Base-by-base conservation (phyloP, 2,329 filamentous ascomycete genomes). In the Fusarium nelsonii region DNA sequence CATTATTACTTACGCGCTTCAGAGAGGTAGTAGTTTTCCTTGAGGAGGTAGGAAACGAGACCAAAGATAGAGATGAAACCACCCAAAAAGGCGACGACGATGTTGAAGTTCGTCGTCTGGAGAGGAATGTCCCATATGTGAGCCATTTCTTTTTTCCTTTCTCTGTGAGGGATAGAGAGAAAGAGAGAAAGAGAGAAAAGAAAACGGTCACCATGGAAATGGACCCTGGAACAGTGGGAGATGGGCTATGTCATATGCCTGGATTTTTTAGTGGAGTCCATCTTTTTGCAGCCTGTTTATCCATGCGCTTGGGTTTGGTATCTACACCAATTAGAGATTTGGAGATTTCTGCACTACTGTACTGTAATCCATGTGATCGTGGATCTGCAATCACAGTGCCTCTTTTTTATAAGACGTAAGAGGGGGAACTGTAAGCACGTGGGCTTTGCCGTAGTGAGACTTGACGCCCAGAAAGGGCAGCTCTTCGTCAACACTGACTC, bases 31-130 rank as follows among this genome's bases (percentile, higher is more conserved):
- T 92, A 95, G 60, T 89, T 91, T 81, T 97, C 94, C 77, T 97
- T 97, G 76, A 92, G 85, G 18, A 97, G 85, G 76, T 94, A 97
- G 1, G 93, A 97, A 1, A 97, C 93, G 43, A 97, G 82, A 5
- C 93, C 94, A 75, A 97, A 97, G n/a, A 97, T 72, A 0, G 92
- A 93, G 65, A 97, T 90, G 81, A 97, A 97, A 3, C 92, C 94
- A 15, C 94, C 94, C 14, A 97, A 80, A 9, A 92, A 87, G 54
- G 92, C 90, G 76, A 92, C 89, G 56, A 94, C 87, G 69, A 96
- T 91, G 80, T 97, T 97, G 84, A 97, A 97, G 78, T 94, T 91
- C 68, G 86, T 89, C 34, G 91, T 74, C 8, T 85, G 85, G 43
- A 94, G 82, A 20, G 78, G 78, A 8, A 80, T 68, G 8, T 70